Evolutionary conservation across 805 yeast species (phyloP), one percentile per base, ranked within the genome.

Genomic region (Saturnispora quitensis): DNA sequence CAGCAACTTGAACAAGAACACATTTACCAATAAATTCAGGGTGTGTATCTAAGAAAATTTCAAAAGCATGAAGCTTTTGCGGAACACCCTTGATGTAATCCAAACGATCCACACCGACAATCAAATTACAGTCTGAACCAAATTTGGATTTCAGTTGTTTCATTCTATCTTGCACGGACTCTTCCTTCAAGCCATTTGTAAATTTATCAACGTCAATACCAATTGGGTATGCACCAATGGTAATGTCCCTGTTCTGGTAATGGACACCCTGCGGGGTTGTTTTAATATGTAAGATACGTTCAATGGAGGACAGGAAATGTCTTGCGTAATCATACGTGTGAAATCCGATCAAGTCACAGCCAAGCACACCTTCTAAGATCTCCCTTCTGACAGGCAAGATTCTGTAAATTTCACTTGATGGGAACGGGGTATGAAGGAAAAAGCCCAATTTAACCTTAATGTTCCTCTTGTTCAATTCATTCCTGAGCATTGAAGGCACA

Each of bases 11-110:
- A 8, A 93, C 91, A 48, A 93, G 72, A 2, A 93, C 90, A 6
- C 90, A 97, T 68, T 93, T 93, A 10, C 99, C 99, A 35, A 90
- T 87, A 96, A 97, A 93, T 68, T 91, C 97, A 0, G 99, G 99
- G 66, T 93, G 95, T 60, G 88, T 95, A 43, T 82, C 81, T 47
- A 93, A 70, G 59, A 93, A 93, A 12, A 90, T 87, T 65, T 93
- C 98, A 69, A 93, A 86, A 0, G 98, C 98, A 64, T 91, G 97
- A 47, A 93, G 73, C 65, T 93, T 93, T 63, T 93, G 98, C 1
- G 99, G 99, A 6, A 93, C 96, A 50, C 99, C 99, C 68, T 93
- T 93, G 67, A 93, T 93, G 65, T 93, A 93, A 64, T 93, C 99
- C 56, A 93, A 72, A 61, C 99, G 77, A 69, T 93, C 99, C 40